Percentiles rank a stretch among this genome's conserved stretches.
These are phyloP conservation scores for Paraphaeosphaeria minitans DNA, from an alignment of 2,329 filamentous ascomycete genomes.

Conservation along the genomic window DNA sequence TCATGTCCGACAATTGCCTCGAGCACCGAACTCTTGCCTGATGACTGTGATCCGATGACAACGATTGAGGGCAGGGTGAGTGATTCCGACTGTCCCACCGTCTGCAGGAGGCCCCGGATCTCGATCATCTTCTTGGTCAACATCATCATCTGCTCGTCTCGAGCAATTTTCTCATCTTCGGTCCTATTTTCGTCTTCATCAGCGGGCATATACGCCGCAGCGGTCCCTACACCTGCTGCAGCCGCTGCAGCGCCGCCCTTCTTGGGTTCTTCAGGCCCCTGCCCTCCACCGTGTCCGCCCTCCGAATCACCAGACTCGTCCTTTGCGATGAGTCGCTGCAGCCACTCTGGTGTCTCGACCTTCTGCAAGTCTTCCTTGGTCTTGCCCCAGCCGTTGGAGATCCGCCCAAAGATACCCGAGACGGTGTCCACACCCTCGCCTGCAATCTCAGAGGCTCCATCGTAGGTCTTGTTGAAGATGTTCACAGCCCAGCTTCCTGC, in stretches of 20 bases:
- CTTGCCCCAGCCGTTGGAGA: slow-evolving; percentile 77
- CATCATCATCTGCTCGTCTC: slow-evolving; percentile 99
- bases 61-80: slow-evolving; percentile 94
- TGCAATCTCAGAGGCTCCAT: slow-evolving; percentile 72
- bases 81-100: slow-evolving; percentile 87
- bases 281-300: slow-evolving; percentile 45
- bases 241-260: slow-evolving; percentile 61
- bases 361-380: slow-evolving; percentile 80
- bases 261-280: slow-evolving; percentile 56
- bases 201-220: slow-evolving; percentile 78
- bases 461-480: slow-evolving; percentile 72
- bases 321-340: slow-evolving; percentile 69
- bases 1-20: slow-evolving; percentile 98
- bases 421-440: slow-evolving; percentile 72
- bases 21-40: slow-evolving; percentile 94
- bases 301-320: slow-evolving; percentile 48
- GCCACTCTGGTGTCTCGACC: slow-evolving; percentile 73
- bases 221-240: slow-evolving; percentile 72
- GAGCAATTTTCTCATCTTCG: slow-evolving; percentile 68
- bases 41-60: slow-evolving; percentile 98
- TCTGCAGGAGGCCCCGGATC: slow-evolving; percentile 88
- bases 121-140: slow-evolving; percentile 99
- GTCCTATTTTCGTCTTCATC: slow-evolving; percentile 71
- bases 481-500: slow-evolving; percentile 79
- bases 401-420: slow-evolving; percentile 77